phyloP scores from a whole-genome alignment of 2,329 filamentous ascomycete genomes.

The Alternaria alternata region DNA sequence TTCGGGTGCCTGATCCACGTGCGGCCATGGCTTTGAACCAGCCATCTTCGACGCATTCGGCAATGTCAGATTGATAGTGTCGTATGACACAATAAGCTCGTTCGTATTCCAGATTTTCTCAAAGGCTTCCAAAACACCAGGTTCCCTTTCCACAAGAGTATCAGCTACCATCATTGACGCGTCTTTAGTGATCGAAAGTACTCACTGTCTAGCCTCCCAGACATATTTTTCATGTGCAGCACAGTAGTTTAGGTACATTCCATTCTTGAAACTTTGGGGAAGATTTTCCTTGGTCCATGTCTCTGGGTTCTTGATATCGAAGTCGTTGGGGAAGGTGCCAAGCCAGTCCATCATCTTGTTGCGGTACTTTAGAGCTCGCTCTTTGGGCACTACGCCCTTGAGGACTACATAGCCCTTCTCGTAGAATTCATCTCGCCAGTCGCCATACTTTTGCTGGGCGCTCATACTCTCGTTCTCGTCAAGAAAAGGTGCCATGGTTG shows the following conservation, averaged over 20 bases:
- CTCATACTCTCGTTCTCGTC: conserved; percentile 1
- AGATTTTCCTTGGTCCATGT: conserved; percentile 58
- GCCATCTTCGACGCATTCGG: conserved; percentile 51
- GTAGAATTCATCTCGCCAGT: conserved; percentile 45
- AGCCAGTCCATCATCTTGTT: conserved; percentile 45
- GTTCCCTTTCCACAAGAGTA: conserved; percentile 36
- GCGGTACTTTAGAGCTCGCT: conserved; percentile 37
- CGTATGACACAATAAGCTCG: conserved; percentile 42
- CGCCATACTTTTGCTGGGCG: conserved; percentile 22
- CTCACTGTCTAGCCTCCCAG: conserved; percentile 52
- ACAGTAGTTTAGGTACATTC: conserved; percentile 53
- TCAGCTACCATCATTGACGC: not conserved
- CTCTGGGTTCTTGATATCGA: conserved; percentile 39
- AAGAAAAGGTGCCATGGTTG: conserved; percentile 12
- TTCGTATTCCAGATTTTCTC: conserved; percentile 53
- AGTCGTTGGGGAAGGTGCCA: conserved; percentile 38
- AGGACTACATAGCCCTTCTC: conserved; percentile 40
- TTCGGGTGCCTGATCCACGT: conserved; percentile 55
- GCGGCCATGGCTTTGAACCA: conserved; percentile 50
- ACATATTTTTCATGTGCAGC: conserved; percentile 55
- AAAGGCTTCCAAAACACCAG: conserved; percentile 53
- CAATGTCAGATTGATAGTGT: conserved; percentile 55
- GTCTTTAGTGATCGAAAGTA: not conserved
- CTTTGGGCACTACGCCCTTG: conserved; percentile 32
- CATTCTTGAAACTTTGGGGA: conserved; percentile 40